phyloP scores from a whole-genome alignment of 345 rosid species.

The Eucalyptus microcorys region DNA sequence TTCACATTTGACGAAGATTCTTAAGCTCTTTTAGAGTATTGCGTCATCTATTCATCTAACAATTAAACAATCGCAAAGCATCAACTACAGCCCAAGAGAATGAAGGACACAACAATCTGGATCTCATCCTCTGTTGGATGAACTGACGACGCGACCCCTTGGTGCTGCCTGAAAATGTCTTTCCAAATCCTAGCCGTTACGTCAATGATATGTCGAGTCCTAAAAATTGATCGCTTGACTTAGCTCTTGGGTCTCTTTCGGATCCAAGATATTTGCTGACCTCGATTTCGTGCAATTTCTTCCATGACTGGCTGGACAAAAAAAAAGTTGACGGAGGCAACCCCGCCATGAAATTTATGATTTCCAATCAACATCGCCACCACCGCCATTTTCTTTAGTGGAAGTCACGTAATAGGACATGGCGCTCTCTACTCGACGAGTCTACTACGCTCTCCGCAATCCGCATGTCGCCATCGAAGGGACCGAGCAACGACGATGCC shows the following conservation, averaged over 20 bases:
- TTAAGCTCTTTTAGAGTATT: fast-evolving
- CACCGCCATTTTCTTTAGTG: background rate
- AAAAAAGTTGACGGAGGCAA: background rate
- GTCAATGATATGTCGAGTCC: background rate
- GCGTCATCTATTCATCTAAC: too few relatives aligned
- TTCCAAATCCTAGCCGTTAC: background rate
- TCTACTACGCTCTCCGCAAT: background rate
- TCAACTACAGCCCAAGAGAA: background rate
- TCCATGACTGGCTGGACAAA: background rate
- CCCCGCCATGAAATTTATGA: background rate
- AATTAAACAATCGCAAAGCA: background rate
- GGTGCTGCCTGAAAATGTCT: background rate
- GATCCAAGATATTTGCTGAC: background rate
- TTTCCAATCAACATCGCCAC: background rate
- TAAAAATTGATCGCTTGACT: background rate
- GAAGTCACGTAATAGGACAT: background rate
- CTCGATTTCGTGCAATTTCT: background rate
- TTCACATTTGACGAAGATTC: background rate
- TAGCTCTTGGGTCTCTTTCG: background rate
- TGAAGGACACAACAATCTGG: fast-evolving
- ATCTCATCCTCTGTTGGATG: background rate
- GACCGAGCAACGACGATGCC: background rate
- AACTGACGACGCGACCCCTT: fast-evolving
- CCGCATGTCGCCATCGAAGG: background rate
- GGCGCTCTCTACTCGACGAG: background rate